These are phyloP conservation scores for Madurella fahalii DNA, from an alignment of 2,329 filamentous ascomycete genomes.

Conservation along the genomic window DNA sequence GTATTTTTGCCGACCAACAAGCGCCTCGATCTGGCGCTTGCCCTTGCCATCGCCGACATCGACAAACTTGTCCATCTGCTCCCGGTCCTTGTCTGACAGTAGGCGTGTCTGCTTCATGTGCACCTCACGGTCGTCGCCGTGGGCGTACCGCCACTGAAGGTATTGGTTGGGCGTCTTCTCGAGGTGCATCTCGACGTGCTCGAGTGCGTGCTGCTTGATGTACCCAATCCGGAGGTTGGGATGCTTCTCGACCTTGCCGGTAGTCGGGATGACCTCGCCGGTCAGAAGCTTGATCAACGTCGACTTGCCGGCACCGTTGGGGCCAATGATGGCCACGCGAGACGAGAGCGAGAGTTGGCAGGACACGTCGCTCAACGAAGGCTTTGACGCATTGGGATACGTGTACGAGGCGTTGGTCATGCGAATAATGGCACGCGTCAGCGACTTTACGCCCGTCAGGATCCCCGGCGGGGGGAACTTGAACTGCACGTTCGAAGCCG, in stretches of 20 bases:
- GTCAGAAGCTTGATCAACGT: constrained; percentile 97
- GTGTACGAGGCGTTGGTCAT: constrained; percentile 90
- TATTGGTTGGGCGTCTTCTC: constrained; percentile 99
- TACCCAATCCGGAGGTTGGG: constrained; percentile 98
- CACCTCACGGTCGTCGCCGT: constrained; percentile 95
- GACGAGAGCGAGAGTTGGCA: constrained; percentile 85
- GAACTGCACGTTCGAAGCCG: constrained; percentile 84
- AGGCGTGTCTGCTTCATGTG: constrained; percentile 96
- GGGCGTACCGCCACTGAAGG: constrained; percentile 95
- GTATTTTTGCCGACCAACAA: constrained; percentile 96
- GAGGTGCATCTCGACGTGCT: constrained; percentile 99
- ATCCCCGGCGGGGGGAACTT: constrained; percentile 97
- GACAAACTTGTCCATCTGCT: constrained; percentile 86
- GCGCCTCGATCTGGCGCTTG: constrained; percentile 70
- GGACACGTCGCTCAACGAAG: constrained; percentile 82
- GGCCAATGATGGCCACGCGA: constrained; percentile 91
- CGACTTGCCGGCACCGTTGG: constrained; percentile 96
- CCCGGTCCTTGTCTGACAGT: constrained; percentile 77
- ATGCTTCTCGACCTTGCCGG: constrained; percentile 92
- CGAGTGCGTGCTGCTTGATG: constrained; percentile 98
- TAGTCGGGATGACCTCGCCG: constrained; percentile 79
- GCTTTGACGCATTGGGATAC: constrained; percentile 87
- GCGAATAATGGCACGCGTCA: constrained; percentile 87
- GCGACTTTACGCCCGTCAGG: constrained; percentile 88
- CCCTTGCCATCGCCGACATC: constrained; percentile 82